Evolutionary conservation across 306 rosid species (phyloP), one percentile per base, ranked within the genome.

Genomic region (Prunus mongolica): DNA sequence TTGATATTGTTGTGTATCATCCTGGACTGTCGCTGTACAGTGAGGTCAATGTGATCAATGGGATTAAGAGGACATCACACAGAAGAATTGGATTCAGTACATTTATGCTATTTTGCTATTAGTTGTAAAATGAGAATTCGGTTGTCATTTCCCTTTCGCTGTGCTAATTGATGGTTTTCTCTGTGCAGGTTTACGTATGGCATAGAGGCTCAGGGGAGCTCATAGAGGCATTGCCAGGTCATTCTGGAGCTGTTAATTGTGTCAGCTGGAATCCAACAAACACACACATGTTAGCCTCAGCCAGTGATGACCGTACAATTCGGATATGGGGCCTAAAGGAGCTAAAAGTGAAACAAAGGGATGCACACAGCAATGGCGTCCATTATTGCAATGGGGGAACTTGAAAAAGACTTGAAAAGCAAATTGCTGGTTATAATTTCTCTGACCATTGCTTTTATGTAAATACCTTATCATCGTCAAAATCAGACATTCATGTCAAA

Each of bases 201-300:
- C 97, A 82, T 73, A 82, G 97, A 88, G 82, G 80, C 74, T 84
- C 98, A 3, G 89, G 89, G 65, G 98, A 89, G 79, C 89, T 88
- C 67, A 78, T 96, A 74, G 91, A 86, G 77, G 71, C 91, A 52
- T 84, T 96, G 81, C 83, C 93, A 2, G 99, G 99, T 34, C 99
- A 96, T 79, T 91, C 99, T 34, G 99, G 99, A 66, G 88, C 99
- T 32, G 98, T 96, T 32, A 96, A 92, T 73, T 89, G 96, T 74
- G 99, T 96, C 77, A 88, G 97, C 81, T 96, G 99, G 99, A 96
- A 96, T 78, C 99, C 99, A 38, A 77, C 87, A 8, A 96, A 96
- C 50, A 96, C 97, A 11, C 97, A 96, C 87, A 91, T 96, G 98
- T 81, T 96, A 72, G 99, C 99, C 80, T 96, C 98, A 0, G 98